Base-by-base conservation (phyloP, 176 grass and related monocot species). In the Poa annua region DNA sequence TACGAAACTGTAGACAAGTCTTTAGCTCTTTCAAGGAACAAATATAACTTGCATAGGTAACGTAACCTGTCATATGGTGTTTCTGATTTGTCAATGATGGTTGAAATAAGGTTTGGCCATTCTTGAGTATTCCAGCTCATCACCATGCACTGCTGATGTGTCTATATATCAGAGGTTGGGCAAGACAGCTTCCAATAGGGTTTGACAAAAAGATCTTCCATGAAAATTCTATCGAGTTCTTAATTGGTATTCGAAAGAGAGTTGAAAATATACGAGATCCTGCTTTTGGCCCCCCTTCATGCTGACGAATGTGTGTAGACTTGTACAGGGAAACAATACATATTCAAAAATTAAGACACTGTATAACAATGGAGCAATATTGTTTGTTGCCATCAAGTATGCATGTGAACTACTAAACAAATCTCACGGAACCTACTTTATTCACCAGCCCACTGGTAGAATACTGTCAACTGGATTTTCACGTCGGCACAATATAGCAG, bases 21-120 rank as follows among this genome's bases (percentile, higher is more conserved):
- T 8, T 55, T 26, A 5, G 26, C 7, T 17, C 38, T 3, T 66
- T 80, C 29, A 49, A 71, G 49, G 2, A 34, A 42, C 62, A 62
- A 8, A 33, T 36, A 32, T 77, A 78, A n/a, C 34, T 35, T 34
- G 5, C 41, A 32, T 79, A 56, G 35, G 21, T 72, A 53, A 67
- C 0, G 16, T 20, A 11, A n/a, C 67, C 2, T 11, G 22, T 74
- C 34, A 49, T 14, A 48, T 84, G 13, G 2, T 3, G 49, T 10
- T 74, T 59, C 59, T 80, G n/a, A 36, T 83, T 76, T 84, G 75
- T 66, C 81, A 73, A 84, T 84, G 53, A 29, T 52, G 52, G 70
- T 44, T 47, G 25, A 51, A 47, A 65, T 5, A 32, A 21, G 39
- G 50, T 16, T 66, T 17, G 15, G 38, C 69, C 21, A 25, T 47